Percentiles rank a stretch among this genome's conserved stretches.
phyloP scores from a whole-genome alignment of 1,139 yeast genomes.

The Petasospora fabianii region DNA sequence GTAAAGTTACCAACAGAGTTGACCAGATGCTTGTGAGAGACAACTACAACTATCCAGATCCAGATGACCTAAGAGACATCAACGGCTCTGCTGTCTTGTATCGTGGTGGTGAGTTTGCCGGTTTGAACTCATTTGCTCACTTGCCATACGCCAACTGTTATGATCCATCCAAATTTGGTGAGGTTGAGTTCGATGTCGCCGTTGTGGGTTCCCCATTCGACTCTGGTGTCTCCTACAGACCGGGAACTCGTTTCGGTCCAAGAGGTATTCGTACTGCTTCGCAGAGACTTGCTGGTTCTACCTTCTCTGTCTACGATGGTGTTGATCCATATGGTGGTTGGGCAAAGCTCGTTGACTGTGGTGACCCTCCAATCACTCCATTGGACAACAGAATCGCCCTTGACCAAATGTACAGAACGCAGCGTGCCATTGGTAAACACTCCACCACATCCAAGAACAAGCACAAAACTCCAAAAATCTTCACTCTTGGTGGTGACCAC shows the following conservation, averaged over 20 bases:
- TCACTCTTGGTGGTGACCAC: conserved; percentile 60
- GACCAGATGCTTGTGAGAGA: conserved; percentile 31
- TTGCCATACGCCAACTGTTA: conserved; percentile 45
- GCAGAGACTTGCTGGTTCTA: conserved; percentile 47
- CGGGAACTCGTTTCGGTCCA: conserved; percentile 66
- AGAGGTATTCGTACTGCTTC: conserved; percentile 55
- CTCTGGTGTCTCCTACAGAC: conserved; percentile 54
- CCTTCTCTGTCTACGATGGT: conserved; percentile 35
- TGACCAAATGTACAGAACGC: conserved; percentile 52
- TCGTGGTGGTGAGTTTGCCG: conserved; percentile 38
- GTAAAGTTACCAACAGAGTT: conserved; percentile 29
- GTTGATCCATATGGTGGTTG: conserved; percentile 51
- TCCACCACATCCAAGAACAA: conserved; percentile 28
- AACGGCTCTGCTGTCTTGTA: conserved; percentile 35
- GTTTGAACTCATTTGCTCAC: conserved; percentile 54
- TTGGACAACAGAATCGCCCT: conserved; percentile 55
- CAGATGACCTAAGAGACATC: conserved; percentile 37
- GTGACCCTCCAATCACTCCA: conserved; percentile 57
- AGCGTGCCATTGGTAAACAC: conserved; percentile 45
- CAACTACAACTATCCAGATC: conserved; percentile 34
- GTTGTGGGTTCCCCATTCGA: conserved; percentile 60
- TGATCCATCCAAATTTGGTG: conserved; percentile 29
- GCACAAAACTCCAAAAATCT: conserved; percentile 35
- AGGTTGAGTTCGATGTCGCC: conserved; percentile 41
- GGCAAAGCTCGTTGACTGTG: conserved; percentile 56